Evolutionary conservation across 371 early-diverging fungal genomes (phyloP), one percentile per base, ranked within the genome.

Genomic region (Apophysomyces ossiformis): DNA sequence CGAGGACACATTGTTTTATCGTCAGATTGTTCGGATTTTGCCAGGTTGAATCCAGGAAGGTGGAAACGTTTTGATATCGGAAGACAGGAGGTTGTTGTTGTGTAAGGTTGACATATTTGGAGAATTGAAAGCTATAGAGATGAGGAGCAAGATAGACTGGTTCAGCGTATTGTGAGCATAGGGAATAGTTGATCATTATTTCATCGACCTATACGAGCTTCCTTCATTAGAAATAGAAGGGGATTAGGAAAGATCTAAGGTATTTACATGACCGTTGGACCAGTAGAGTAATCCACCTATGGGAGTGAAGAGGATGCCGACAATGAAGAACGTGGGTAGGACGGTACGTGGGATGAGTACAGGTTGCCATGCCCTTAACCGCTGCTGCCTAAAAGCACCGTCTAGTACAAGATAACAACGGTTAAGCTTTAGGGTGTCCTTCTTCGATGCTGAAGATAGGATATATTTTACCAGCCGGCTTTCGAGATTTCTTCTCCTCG

Each of bases 331-430:
- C 26, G 95, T 91, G 8, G 98, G 97, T 26, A 98, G 73, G 8
- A 96, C 98, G 58, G 90, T 91, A 68, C 93, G 92, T 39, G 99
- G 98, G 7, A 97, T 99, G 57, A 99, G 85, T 26, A 99, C 90
- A 0, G 99, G 99, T 77, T 98, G 97, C 97, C 97, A 99, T 8
- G 97, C 95, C 74, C 95, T 95, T 72, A 99, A 87, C 26, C 96
- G 89, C 75, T 99, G 98, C 82, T 99, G 99, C 77, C 95, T 92
- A 81, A 97, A 97, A 16, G 96, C 95, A 39, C 96, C 96, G 85
- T 97, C 92, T 93, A 78, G 15, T 58, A 9, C 36, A n/a, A 16
- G 45, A 47, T 12, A 41, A 37, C n/a, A 57, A 37, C 8, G 37
- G 7, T 21, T 26, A 38, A 7, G 21, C 44, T 35, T 15, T 18